Conservation (phyloP, 345 rosid genomes). For the Arabidopsis arenosa region DNA sequence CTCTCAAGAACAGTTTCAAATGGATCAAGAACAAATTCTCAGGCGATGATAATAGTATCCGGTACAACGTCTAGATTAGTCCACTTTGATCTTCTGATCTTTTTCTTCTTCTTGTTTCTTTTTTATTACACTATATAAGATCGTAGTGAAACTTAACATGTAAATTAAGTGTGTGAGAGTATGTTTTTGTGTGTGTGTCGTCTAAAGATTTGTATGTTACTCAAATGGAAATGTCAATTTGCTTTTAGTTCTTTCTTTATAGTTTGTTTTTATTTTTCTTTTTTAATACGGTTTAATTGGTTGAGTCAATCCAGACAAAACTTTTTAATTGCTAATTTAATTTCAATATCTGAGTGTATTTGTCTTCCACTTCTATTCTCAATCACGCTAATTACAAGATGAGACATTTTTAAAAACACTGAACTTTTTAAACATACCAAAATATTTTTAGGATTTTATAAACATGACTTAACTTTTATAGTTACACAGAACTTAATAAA, state of each 20-base stretch:
- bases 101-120: neutral
- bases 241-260: neutral
- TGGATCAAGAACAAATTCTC: constrained; percentile 90
- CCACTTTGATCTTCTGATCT: constrained; percentile 15
- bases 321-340: neutral
- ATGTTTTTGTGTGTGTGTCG: constrained; percentile 18
- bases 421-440: neutral
- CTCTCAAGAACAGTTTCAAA: constrained; percentile 81
- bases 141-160: constrained; percentile 29
- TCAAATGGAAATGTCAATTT: constrained; percentile 25
- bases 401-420: neutral
- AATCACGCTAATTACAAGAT: neutral
- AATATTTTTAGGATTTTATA: too few relatives aligned
- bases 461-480: too few relatives aligned
- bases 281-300: neutral
- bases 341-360: neutral
- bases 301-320: neutral
- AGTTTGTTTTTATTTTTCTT: neutral
- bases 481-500: too few relatives aligned
- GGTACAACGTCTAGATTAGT: constrained; percentile 44
- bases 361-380: neutral
- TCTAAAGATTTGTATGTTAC: constrained; percentile 4
- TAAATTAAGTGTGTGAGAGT: constrained; percentile 32
- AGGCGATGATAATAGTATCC: constrained; percentile 45
- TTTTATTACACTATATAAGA: constrained; percentile 26